Base-by-base conservation (phyloP, 768 basidiomycete genomes). In the Termitomyces sp. region DNA sequence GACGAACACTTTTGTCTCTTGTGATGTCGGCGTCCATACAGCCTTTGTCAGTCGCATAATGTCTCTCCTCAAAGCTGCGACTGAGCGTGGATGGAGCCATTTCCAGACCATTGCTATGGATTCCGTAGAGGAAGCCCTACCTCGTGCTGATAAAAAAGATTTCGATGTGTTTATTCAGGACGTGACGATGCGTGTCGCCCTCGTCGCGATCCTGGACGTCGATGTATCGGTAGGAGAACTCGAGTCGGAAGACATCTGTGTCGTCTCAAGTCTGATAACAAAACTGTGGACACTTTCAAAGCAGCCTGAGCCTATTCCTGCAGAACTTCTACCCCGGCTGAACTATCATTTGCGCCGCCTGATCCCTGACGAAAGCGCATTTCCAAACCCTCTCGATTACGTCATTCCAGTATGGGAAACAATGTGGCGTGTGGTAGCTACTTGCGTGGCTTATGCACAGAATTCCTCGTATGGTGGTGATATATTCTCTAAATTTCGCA, bases 331-430 rank as follows among this genome's bases (percentile, higher is more conserved):
- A 10, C 58, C 57, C 12, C 63, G 63, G 2, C 66, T 82, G 5
- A 72, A 73, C 41, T 9, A 45, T 2, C 68, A 68, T 45, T 64
- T 84, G n/a, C 66, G 70, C 1, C 62, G 54, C 2, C 76, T 84
- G 58, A 58, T 84, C 22, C 73, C 77, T 0, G 66, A 73, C 26
- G 50, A 42, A 2, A 60, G 64, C 1, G 56, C 21, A 5, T 71
- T 69, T 46, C 67, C 69, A 0, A 72, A 77, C 40, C 77, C 79
- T 0, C 65, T 85, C 15, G 73, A 84, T 48, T 73, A 74, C 53
- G 71, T 86, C 54, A 74, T 85, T 40, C 83, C 84, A 0, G 68
- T 78, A 0, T 86, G 81, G 72, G 85, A 86, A 61, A 80, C 79
- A 0, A 66, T 84, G 43, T 85, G 85, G 85, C 75, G 83, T 15